phyloP scores from a whole-genome alignment of 257 asterid species.

The Eucommia ulmoides region DNA sequence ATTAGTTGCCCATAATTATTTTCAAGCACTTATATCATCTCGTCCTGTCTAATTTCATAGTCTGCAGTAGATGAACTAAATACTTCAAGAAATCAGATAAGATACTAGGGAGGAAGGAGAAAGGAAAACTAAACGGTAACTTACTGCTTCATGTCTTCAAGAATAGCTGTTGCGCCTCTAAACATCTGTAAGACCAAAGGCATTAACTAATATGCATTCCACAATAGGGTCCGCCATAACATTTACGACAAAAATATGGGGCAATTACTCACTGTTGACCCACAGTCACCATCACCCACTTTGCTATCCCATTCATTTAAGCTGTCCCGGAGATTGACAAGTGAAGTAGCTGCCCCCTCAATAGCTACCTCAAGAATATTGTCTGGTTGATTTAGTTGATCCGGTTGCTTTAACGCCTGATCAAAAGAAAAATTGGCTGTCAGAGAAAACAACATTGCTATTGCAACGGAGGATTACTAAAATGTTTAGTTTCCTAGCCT shows the following conservation, averaged over 20 bases:
- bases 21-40: no score
- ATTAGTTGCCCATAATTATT: no score
- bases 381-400: conserved; percentile 49
- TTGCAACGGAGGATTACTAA: no score
- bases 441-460: no score
- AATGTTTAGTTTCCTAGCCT: no score
- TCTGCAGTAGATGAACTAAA: no score
- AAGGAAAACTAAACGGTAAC: no score
- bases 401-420: conserved; percentile 58
- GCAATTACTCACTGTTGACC: conserved; percentile 95
- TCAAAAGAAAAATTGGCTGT: conserved; percentile 13
- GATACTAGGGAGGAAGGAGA: conserved; percentile 2
- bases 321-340: conserved; percentile 49
- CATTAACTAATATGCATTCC: conserved; percentile 5
- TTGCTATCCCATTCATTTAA: conserved; percentile 92
- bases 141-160: conserved; percentile 74
- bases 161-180: conserved; percentile 83
- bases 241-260: no score
- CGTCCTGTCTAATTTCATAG: no score
- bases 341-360: conserved; percentile 76
- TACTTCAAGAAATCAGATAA: no score
- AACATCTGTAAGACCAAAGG: conserved; percentile 48
- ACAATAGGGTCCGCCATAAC: no score
- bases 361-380: conserved; percentile 70
- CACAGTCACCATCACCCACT: conserved; percentile 99